Percentiles rank a stretch among this genome's conserved stretches.
phyloP scores from a whole-genome alignment of 306 rosid genomes.

The Ochetophila trinervis region DNA sequence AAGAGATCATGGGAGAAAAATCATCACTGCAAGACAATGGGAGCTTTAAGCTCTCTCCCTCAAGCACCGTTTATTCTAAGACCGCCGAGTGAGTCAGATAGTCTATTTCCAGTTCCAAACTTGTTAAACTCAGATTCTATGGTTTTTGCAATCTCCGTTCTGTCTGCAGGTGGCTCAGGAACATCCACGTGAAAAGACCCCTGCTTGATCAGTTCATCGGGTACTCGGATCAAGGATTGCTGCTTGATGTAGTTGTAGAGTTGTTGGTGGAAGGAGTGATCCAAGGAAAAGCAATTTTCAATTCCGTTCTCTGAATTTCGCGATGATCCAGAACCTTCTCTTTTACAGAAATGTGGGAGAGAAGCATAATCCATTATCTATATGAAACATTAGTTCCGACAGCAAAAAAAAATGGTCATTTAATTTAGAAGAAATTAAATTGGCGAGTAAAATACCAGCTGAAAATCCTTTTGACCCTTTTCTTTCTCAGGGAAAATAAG shows the following conservation, averaged over 20 bases:
- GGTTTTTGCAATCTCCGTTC: conserved; percentile 50
- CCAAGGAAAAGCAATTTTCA: conserved; percentile 70
- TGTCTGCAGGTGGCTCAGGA: conserved; percentile 57
- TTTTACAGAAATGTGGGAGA: conserved; percentile 86
- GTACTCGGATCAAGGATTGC: conserved; percentile 46
- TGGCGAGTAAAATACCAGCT: no score
- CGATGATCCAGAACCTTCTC: conserved; percentile 80
- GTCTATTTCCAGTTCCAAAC: conserved; percentile 42
- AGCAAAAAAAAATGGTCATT: conserved; percentile 21
- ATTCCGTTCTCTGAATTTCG: conserved; percentile 41
- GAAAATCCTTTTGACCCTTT: no score
- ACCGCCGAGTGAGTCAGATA: conserved; percentile 37
- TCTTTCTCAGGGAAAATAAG: neutral
- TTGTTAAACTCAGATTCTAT: conserved; percentile 63
- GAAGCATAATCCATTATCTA: conserved; percentile 85
- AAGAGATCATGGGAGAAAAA: conserved; percentile 8
- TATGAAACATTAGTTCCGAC: conserved; percentile 32
- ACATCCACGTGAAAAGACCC: conserved; percentile 82
- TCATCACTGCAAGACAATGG: conserved; percentile 1
- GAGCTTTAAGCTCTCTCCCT: conserved; percentile 5
- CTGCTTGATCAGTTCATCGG: conserved; percentile 54
- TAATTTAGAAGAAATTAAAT: conserved; percentile 2
- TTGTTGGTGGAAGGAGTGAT: conserved; percentile 81
- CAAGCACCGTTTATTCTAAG: conserved; percentile 43
- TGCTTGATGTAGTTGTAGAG: conserved; percentile 69